Conservation (phyloP, 2,329 filamentous ascomycete genomes). For the Aspergillus piperis region DNA sequence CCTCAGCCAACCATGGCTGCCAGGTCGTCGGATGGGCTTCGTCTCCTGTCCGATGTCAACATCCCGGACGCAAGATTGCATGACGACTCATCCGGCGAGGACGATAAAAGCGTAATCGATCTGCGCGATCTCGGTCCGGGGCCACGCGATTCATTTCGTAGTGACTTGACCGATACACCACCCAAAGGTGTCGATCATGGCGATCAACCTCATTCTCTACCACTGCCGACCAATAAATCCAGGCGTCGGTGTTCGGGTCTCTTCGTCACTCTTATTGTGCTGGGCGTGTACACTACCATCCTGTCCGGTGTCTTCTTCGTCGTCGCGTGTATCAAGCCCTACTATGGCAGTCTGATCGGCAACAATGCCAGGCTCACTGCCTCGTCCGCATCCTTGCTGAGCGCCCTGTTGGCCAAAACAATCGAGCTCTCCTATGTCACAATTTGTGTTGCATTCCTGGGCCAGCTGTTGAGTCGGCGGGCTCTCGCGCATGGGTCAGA, state of each 20-base stretch:
- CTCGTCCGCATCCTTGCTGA: constrained; percentile 66
- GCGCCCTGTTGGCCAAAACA: constrained; percentile 71
- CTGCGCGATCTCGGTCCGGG: not conserved
- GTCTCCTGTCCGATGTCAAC: not conserved
- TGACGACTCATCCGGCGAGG: not conserved
- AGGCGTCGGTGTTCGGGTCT: constrained; percentile 36
- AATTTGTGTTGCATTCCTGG: constrained; percentile 72
- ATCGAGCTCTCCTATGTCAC: constrained; percentile 79
- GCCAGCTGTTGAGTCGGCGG: constrained; percentile 71
- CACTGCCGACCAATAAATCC: not conserved
- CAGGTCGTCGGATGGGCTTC: not conserved
- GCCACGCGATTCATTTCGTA: not conserved
- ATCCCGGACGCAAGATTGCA: not conserved
- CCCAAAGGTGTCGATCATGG: not conserved
- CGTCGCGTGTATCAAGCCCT: constrained; percentile 61
- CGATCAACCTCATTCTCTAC: not conserved
- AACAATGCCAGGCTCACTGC: constrained; percentile 53
- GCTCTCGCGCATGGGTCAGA: constrained; percentile 62
- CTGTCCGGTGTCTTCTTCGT: constrained; percentile 59
- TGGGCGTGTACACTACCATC: constrained; percentile 41
- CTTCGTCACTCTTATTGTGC: constrained; percentile 36
- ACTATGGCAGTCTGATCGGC: constrained; percentile 62
- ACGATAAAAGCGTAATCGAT: not conserved
- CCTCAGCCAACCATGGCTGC: not conserved
- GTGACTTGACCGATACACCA: not conserved